Percentiles rank a stretch among this genome's conserved stretches.
These are phyloP conservation scores for Davidsoniella virescens DNA, from an alignment of 2,329 filamentous ascomycete species.

Conservation along the genomic window DNA sequence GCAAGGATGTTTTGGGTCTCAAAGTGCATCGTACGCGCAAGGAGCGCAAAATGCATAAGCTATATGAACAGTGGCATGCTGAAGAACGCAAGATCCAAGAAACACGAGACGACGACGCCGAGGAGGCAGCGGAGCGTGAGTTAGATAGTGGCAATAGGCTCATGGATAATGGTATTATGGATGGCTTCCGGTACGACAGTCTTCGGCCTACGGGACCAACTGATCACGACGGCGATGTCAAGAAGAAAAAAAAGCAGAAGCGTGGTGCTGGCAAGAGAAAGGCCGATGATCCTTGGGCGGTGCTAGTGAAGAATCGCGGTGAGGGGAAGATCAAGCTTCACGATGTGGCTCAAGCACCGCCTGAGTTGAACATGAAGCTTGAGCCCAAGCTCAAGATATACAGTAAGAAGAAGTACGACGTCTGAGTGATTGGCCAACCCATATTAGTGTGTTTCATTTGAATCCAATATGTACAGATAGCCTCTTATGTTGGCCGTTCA, in stretches of 20 bases:
- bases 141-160: conserved; percentile 40
- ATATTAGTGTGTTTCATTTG: too few relatives aligned
- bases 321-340: conserved; percentile 35
- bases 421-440: too few relatives aligned
- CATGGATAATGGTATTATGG: conserved; percentile 19
- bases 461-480: too few relatives aligned
- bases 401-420: conserved; percentile 6
- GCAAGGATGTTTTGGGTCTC: conserved; percentile 46
- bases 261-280: conserved; percentile 20
- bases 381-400: conserved; percentile 19
- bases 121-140: conserved; percentile 46
- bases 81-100: conserved; percentile 48
- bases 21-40: conserved; percentile 63
- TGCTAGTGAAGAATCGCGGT: conserved; percentile 50
- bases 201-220: conserved; percentile 6
- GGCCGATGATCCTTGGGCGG: conserved; percentile 59
- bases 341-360: conserved; percentile 58
- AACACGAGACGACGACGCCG: conserved; percentile 47
- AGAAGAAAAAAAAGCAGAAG: conserved; percentile 28
- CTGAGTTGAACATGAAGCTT: conserved; percentile 42
- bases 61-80: conserved; percentile 62
- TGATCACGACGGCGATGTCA: conserved; percentile 22
- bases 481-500: too few relatives aligned
- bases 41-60: conserved; percentile 66
- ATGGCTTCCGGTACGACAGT: conserved; percentile 9